Evolutionary conservation across 495 filamentous ascomycete genomes (phyloP).

Genomic region (Pseudevernia furfuracea): DNA sequence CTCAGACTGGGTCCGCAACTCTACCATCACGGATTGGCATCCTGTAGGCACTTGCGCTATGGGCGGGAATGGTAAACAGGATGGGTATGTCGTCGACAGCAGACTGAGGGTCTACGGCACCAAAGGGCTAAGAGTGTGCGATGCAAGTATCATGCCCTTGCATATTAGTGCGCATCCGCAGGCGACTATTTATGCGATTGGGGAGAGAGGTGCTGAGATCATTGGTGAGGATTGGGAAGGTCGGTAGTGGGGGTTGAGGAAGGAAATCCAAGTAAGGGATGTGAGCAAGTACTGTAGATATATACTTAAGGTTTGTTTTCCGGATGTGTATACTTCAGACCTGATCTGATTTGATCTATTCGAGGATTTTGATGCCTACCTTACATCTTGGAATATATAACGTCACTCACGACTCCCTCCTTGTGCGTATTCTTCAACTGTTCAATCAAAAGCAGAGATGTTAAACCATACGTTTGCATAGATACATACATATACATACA

Average conservation of each 20-base stretch:
- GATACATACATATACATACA: too few species aligned
- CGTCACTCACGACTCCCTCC: too few species aligned
- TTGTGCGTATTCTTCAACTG: too few species aligned
- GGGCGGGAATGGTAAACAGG: conserved; percentile 32
- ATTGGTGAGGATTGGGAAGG: conserved; percentile 32
- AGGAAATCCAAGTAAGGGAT: too few species aligned
- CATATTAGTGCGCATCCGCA: conserved; percentile 46
- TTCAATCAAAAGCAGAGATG: too few species aligned
- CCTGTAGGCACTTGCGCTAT: conserved; percentile 49
- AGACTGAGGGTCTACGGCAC: conserved; percentile 43
- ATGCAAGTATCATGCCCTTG: conserved; percentile 47
- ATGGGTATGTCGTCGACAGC: conserved; percentile 43
- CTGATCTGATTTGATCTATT: too few species aligned
- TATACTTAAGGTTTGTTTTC: too few species aligned
- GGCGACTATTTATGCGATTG: conserved; percentile 41
- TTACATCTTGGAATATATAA: too few species aligned
- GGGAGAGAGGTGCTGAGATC: conserved; percentile 23
- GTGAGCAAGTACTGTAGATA: too few species aligned
- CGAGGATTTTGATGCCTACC: too few species aligned
- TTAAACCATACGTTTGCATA: too few species aligned
- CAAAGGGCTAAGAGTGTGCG: conserved; percentile 44
- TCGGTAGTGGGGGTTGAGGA: neutral
- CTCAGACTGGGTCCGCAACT: conserved; percentile 34
- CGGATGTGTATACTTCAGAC: too few species aligned
- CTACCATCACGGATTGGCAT: conserved; percentile 41